These are phyloP conservation scores for Colletotrichum falcatum DNA, from an alignment of 2,329 filamentous ascomycete genomes.

Conservation along the genomic window DNA sequence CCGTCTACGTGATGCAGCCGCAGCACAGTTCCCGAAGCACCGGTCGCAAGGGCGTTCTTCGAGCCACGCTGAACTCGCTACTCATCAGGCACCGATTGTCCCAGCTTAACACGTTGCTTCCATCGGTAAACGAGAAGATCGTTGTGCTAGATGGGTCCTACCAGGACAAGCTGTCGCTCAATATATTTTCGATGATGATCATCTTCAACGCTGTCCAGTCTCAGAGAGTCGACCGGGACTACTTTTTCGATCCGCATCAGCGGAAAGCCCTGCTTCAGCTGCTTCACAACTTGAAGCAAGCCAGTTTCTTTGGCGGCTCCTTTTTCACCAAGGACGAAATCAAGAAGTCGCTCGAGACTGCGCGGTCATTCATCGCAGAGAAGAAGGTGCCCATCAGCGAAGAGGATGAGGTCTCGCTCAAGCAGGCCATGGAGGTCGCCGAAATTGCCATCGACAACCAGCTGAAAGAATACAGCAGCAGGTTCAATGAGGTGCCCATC, in stretches of 20 bases:
- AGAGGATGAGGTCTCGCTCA: slow-evolving; percentile 71
- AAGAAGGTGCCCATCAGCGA: slow-evolving; percentile 67
- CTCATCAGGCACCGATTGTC: slow-evolving; percentile 83
- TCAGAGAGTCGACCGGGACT: slow-evolving; percentile 84
- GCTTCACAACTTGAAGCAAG: slow-evolving; percentile 83
- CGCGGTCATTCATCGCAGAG: slow-evolving; percentile 74
- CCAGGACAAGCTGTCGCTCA: slow-evolving; percentile 85
- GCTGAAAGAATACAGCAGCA: slow-evolving; percentile 75
- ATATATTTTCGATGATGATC: slow-evolving; percentile 86
- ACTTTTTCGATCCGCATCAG: slow-evolving; percentile 87
- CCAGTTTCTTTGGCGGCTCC: slow-evolving; percentile 86
- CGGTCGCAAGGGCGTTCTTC: slow-evolving; percentile 73
- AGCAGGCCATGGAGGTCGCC: slow-evolving; percentile 74
- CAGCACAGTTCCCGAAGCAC: slow-evolving; percentile 62
- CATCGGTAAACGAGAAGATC: slow-evolving; percentile 77
- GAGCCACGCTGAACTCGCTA: slow-evolving; percentile 78
- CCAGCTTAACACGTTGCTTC: slow-evolving; percentile 77
- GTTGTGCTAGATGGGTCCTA: slow-evolving; percentile 83
- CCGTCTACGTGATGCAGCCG: slow-evolving; percentile 75
- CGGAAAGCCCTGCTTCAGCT: slow-evolving; percentile 74
- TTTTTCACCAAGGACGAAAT: slow-evolving; percentile 78
- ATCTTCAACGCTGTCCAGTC: slow-evolving; percentile 90
- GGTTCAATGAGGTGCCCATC: slow-evolving; percentile 82
- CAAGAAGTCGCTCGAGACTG: slow-evolving; percentile 71
- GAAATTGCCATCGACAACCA: slow-evolving; percentile 68